Conservation (phyloP, 192 early-diverging fungal species). For the Coemansia sp. region DNA sequence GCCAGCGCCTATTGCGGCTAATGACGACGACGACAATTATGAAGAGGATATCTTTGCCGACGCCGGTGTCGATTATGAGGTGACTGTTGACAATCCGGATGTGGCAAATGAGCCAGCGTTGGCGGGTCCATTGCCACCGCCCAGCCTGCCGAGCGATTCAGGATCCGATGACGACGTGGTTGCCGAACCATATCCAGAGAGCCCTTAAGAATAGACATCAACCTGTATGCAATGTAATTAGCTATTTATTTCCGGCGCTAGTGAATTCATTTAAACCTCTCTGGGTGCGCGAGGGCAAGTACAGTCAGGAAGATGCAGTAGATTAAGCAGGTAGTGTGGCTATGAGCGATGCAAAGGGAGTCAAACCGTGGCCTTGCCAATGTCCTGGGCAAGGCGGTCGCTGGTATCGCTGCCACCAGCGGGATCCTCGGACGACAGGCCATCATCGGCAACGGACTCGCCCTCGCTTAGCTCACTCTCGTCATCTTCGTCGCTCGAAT, state of each 20-base stretch:
- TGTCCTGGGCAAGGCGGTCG: conserved; percentile 12
- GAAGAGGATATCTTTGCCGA: conserved; percentile 77
- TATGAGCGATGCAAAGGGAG: too few relatives aligned
- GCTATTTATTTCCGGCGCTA: too few relatives aligned
- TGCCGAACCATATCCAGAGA: conserved; percentile 15
- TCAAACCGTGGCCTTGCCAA: conserved; percentile 3
- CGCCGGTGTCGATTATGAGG: conserved; percentile 70
- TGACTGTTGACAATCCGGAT: conserved; percentile 15
- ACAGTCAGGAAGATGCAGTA: too few relatives aligned
- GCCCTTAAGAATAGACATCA: too few relatives aligned
- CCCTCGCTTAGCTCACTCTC: background rate
- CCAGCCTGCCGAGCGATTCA: background rate
- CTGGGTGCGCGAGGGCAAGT: too few relatives aligned
- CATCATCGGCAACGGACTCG: background rate
- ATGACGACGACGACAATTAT: conserved; percentile 11
- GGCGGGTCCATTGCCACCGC: background rate
- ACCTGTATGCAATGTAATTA: too few relatives aligned
- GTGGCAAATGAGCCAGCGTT: background rate
- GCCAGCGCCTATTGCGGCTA: background rate
- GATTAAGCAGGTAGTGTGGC: too few relatives aligned
- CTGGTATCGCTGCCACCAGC: conserved; percentile 3
- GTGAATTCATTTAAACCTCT: too few relatives aligned
- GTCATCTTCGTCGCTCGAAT: conserved; percentile 30
- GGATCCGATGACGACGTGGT: conserved; percentile 2
- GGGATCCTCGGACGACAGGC: too few relatives aligned